Evolutionary conservation across 768 basidiomycete genomes (phyloP), one percentile per base, ranked within the genome.

Genomic region (Mycena olivaceomarginata): DNA sequence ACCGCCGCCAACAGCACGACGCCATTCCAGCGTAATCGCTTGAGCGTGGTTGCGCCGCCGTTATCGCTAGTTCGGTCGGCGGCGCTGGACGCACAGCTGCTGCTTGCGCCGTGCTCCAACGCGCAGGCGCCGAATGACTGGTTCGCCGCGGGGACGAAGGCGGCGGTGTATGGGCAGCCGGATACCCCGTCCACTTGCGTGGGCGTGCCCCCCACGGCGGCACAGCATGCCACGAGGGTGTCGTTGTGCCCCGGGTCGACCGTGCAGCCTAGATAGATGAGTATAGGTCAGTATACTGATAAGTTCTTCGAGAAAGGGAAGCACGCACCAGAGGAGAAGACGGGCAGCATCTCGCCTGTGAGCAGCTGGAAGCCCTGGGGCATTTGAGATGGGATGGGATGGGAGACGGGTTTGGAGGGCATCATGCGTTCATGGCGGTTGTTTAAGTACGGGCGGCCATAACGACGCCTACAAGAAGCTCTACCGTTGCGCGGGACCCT

Each of bases 91-190:
- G 74, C 74, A 22, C 74, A 75, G 11, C 62, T 75, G 40, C 60
- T 70, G 18, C 48, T 39, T 4, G 74, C 68, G 22, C 62, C 68
- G 1, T 22, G 11, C 4, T 53, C 22, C 40, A 70, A 16, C 25
- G 74, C 74, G 60, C 74, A 75, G 4, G 63, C 10, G 39, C 67
- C 68, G 48, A 75, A 75, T 6, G 74, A 56, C 62, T 65, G 74
- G 15, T 75, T 75, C 40, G 67, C 74, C 18, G 62, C 40, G 48
- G 74, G 74, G 12, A 11, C 39, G 43, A 75, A 75, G 2, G 39
- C 74, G 40, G 7, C 40, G 41, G 5, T 75, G 48, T 75, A 75
- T 11, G 74, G 67, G 48, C 74, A 75, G 39, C 74, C 74, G 53
- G 31, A 70, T 4, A 48, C 16, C 7, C 63, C 74, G 74, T 56